Evolutionary conservation across 129 eudicot genomes (phyloP).

Genomic region (Apium graveolens): DNA sequence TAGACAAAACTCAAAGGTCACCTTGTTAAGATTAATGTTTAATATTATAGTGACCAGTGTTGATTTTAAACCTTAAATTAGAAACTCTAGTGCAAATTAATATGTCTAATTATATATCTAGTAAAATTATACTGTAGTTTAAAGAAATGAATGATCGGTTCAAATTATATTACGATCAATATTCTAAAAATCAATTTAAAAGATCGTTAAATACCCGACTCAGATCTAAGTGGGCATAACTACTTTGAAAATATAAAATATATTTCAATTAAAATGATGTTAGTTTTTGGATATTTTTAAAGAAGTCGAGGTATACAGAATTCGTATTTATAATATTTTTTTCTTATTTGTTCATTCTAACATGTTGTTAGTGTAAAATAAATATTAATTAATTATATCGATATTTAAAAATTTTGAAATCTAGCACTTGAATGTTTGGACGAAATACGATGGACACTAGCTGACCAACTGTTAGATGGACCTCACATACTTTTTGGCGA

Average conservation of each 20-base stretch:
- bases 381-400: not conserved
- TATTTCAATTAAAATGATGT: too few relatives aligned
- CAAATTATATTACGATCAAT: too few relatives aligned
- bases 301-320: too few relatives aligned
- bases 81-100: not conserved
- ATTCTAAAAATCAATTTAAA: too few relatives aligned
- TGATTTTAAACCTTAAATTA: not conserved
- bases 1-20: not conserved
- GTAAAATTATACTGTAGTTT: too few relatives aligned
- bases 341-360: not conserved
- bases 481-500: conserved; percentile 49
- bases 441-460: not conserved
- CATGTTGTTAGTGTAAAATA: not conserved
- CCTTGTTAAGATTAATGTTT: conserved; percentile 3
- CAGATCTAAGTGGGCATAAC: too few relatives aligned
- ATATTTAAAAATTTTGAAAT: not conserved
- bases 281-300: too few relatives aligned
- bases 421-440: not conserved
- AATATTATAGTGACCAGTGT: not conserved
- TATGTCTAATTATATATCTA: not conserved
- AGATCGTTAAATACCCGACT: too few relatives aligned
- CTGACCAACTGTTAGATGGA: conserved; percentile 31
- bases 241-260: too few relatives aligned
- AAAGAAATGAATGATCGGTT: too few relatives aligned
- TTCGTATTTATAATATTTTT: too few relatives aligned